Percentiles rank a stretch among this genome's conserved stretches.
phyloP scores from a whole-genome alignment of 2,329 filamentous ascomycete genomes.

The Aspergillus cejpii region DNA sequence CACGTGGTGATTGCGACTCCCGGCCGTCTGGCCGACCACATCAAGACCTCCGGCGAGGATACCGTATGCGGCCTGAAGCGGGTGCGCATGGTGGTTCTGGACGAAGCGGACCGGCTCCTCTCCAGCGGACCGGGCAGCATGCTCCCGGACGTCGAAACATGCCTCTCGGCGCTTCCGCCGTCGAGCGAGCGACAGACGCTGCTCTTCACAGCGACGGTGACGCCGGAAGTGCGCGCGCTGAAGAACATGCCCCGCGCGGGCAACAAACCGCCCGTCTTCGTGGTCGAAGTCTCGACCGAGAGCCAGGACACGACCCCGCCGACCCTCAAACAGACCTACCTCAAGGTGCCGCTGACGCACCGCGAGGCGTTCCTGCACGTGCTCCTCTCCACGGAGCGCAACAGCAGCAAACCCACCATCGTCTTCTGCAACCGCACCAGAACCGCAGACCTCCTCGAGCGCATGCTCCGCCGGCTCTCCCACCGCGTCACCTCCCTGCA shows the following conservation, averaged over 20 bases:
- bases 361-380: constrained; percentile 92
- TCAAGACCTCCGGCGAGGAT: constrained; percentile 83
- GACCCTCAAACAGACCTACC: constrained; percentile 74
- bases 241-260: constrained; percentile 67
- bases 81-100: constrained; percentile 79
- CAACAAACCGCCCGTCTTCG: constrained; percentile 69
- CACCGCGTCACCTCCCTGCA: constrained; percentile 91
- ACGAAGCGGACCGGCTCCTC: constrained; percentile 89
- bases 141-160: constrained; percentile 89
- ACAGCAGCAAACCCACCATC: constrained; percentile 70
- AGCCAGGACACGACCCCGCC: constrained; percentile 67
- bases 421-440: constrained; percentile 90
- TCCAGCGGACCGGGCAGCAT: constrained; percentile 71
- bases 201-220: constrained; percentile 93
- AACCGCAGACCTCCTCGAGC: constrained; percentile 83
- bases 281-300: constrained; percentile 73
- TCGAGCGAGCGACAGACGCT: constrained; percentile 78
- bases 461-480: constrained; percentile 73
- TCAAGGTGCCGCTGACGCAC: constrained; percentile 84
- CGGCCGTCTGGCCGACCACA: constrained; percentile 86
- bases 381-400: constrained; percentile 71
- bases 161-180: constrained; percentile 72
- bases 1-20: constrained; percentile 94
- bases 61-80: constrained; percentile 75
- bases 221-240: constrained; percentile 79